Evolutionary conservation across 345 rosid genomes (phyloP), one percentile per base, ranked within the genome.

Genomic region (Crucihimalaya himalaica): DNA sequence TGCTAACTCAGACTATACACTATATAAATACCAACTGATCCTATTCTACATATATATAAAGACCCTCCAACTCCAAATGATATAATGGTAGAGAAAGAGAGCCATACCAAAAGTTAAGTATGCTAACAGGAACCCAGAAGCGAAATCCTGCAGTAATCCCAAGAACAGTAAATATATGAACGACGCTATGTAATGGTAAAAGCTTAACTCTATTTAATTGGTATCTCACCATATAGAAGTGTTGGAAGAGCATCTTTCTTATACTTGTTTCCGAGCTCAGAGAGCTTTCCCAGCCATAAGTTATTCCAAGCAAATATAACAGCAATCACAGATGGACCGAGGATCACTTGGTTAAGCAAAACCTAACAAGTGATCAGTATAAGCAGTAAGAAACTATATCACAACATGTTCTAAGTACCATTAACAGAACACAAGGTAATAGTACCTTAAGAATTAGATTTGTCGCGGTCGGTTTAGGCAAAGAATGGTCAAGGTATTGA

Each of bases 121-220:
- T 43, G 72, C 97, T 94, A 84, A 91, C 97, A 53, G 98, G 98
- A 62, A 94, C 76, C 98, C 98, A 94, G 73, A 94, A 94, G 73
- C 96, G 88, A 63, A 94, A 87, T 51, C 98, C 98, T 94, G 90
- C 83, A 84, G 37, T 10, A 20, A 60, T 39, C 21, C 16, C 63
- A 51, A 40, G 29, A 59, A 11, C 21, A 4, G 1, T 66, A 28
- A 59, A 60, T 35, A 48, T 50, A 66, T 6, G 6, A 32, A 55
- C 46, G 29, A 48, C 35, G 70, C 16, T 16, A 63, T 14, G 25
- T 3, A 45, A 71, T 7, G 5, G 25, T 19, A 15, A 43, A 34
- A 23, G 5, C 2, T 43, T 0, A 43, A 23, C 66, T 25, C 40
- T 63, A 31, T 73, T 15, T 25, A 11, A 57, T 15, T 12, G 21